Evolutionary conservation across 73 alveolate species (phyloP), one percentile per base, ranked within the genome.

Genomic region (Paramecium biaurelia): DNA sequence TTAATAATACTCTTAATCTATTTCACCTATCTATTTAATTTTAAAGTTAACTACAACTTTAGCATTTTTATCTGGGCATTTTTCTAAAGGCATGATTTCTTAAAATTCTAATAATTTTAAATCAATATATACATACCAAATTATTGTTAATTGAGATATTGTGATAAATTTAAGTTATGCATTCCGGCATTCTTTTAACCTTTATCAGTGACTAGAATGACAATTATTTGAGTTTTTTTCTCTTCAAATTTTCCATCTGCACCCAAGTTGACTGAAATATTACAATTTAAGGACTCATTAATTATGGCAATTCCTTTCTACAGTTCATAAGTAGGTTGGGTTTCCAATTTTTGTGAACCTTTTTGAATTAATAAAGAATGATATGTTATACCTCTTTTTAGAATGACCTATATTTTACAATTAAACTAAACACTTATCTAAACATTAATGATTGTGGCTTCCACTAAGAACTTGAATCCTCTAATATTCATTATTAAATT

Each of bases 31-130:
- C 24, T 63, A 14, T 63, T 26, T 24, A 58, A 58, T 58, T 58
- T 58, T 58, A 28, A 58, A 58, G 37, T 28, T 58, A 58, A 28
- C 76, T 28, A 21, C 15, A 15, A 58, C 23, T 70, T 72, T 72
- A 12, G 86, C 86, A 72, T 72, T 72, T 37, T 72, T 72, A 72
- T 72, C 86, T 34, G 86, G 86, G n/a, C 86, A 72, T 37, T 72
- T 70, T 28, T 72, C 86, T 37, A 72, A 72, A 4, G 9, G 28
- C 18, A 72, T 7, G 2, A 12, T 67, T 72, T 72, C 86, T 37
- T 35, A 18, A 35, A 72, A 72, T 20, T 32, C 86, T 72, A 72
- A 20, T 70, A 15, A 67, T 30, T 67, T 67, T 67, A 67, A 38
- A 8, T 37, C 9, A 35, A 35, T 12, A 34, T 28, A 4, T 9